Evolutionary conservation across 148 eudicot species (phyloP), one percentile per base, ranked within the genome.

Genomic region (Drosera capensis): DNA sequence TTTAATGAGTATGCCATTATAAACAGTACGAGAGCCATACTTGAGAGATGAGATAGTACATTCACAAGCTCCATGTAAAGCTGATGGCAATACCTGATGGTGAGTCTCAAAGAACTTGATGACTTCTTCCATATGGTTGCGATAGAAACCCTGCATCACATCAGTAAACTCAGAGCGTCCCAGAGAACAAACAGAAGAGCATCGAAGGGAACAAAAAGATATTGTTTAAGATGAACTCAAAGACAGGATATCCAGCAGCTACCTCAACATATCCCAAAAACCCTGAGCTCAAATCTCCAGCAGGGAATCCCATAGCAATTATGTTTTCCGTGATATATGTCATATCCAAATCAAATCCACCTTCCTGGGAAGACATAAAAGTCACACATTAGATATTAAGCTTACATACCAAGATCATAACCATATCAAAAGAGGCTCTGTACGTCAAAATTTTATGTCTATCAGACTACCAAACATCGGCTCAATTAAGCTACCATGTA

Each of bases 51-150:
- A n/a, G n/a, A n/a, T n/a, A n/a, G n/a, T n/a, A n/a, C n/a, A 34
- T 34, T 5, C 38, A 9, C 13, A 9, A 34, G n/a, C 38, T 11
- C 38, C 14, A 34, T 34, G 38, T 9, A 13, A 9, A 34, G 38
- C 3, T 3, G 3, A 34, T 34, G n/a, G 11, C 14, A 57, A 63
- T 68, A 90, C 99, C 99, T 81, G 81, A 73, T 90, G 99, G 51
- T 72, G 80, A 45, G 87, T 80, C 64, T 90, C 99, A 49, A 90
- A 76, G 64, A 84, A 90, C 60, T 66, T 69, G 47, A 90, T 81
- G 20, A 90, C 99, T 74, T 90, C 99, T 66, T 90, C 99, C 95
- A 90, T 90, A 60, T 90, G 99, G 62, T 90, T 90, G 34, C 99
- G 75, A 57, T 90, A 90, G 25, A 85, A 65, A 22, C 95, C 99